phyloP scores from a whole-genome alignment of 768 basidiomycete genomes.

The Vishniacozyma victoriae region DNA sequence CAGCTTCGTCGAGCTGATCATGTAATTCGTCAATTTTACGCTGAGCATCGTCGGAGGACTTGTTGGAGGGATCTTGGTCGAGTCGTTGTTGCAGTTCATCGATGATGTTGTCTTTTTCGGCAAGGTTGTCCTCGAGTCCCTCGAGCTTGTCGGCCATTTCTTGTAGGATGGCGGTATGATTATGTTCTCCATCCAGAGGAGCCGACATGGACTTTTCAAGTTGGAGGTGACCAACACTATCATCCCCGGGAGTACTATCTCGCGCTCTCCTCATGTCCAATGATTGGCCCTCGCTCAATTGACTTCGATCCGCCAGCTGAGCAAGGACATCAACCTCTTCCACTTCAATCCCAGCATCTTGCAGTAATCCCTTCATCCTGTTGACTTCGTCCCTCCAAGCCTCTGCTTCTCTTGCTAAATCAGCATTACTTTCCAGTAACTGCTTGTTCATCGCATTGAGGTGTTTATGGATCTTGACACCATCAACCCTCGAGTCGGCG shows the following conservation, averaged over 20 bases:
- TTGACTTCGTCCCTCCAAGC: constrained; percentile 34
- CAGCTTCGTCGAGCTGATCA: constrained; percentile 23
- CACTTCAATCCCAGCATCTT: constrained; percentile 25
- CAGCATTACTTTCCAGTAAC: constrained; percentile 34
- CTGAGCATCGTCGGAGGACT: neutral
- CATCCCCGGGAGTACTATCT: too few species aligned
- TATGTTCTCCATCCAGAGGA: too few species aligned
- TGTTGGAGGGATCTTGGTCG: neutral
- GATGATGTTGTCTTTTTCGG: constrained; percentile 28
- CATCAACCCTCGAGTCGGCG: constrained; percentile 34
- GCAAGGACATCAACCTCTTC: constrained; percentile 24
- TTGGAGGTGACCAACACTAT: too few species aligned
- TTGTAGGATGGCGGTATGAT: constrained; percentile 21
- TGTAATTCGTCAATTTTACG: constrained; percentile 12
- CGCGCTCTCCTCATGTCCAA: too few species aligned
- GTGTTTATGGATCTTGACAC: constrained; percentile 43
- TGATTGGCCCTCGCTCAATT: constrained; percentile 5
- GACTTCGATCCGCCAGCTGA: neutral
- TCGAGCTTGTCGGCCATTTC: constrained; percentile 34
- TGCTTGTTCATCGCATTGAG: constrained; percentile 45
- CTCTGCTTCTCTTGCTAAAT: constrained; percentile 35
- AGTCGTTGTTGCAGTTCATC: constrained; percentile 15
- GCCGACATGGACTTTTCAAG: too few species aligned
- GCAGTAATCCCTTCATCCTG: constrained; percentile 17
- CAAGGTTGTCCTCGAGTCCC: constrained; percentile 23